Conservation (phyloP, 108 stramenopile species). For the Skeletonema tropicum region DNA sequence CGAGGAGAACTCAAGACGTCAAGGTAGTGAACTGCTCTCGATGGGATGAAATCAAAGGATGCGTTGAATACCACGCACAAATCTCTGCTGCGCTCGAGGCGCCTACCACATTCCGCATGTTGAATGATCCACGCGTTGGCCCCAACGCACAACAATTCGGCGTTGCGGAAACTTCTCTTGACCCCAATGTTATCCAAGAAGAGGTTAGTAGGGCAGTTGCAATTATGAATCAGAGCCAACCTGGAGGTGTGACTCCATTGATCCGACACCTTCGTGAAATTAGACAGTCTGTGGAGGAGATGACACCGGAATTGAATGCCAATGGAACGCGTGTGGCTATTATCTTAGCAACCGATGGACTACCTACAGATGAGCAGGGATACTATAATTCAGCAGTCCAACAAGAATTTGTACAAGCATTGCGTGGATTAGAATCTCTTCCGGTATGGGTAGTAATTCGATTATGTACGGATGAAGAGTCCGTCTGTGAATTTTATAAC, state of each 20-base stretch:
- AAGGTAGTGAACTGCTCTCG: constrained; percentile 59
- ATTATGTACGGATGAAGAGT: constrained; percentile 81
- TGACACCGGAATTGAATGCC: constrained; percentile 50
- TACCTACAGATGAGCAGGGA: constrained; percentile 52
- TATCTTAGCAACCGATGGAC: constrained; percentile 76
- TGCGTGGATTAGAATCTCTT: constrained; percentile 61
- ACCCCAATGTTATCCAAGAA: constrained; percentile 35
- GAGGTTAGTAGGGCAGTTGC: constrained; percentile 56
- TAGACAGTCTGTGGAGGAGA: constrained; percentile 51
- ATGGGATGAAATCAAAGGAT: constrained; percentile 78
- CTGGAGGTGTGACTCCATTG: constrained; percentile 82
- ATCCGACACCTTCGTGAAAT: constrained; percentile 76
- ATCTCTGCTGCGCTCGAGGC: constrained; percentile 59
- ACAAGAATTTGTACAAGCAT: constrained; percentile 42
- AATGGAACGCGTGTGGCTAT: constrained; percentile 79
- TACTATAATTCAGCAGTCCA: constrained; percentile 21
- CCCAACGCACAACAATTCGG: constrained; percentile 54
- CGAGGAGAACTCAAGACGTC: constrained; percentile 34
- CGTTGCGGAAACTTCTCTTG: constrained; percentile 38
- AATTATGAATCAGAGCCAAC: constrained; percentile 59
- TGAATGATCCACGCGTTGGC: constrained; percentile 67
- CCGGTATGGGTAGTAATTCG: constrained; percentile 81
- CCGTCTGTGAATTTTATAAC: constrained; percentile 72
- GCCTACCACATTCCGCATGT: constrained; percentile 74
- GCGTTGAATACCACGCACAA: constrained; percentile 69